phyloP scores from a whole-genome alignment of 2,329 filamentous ascomycete genomes.

The Raffaelea ambrosiae region DNA sequence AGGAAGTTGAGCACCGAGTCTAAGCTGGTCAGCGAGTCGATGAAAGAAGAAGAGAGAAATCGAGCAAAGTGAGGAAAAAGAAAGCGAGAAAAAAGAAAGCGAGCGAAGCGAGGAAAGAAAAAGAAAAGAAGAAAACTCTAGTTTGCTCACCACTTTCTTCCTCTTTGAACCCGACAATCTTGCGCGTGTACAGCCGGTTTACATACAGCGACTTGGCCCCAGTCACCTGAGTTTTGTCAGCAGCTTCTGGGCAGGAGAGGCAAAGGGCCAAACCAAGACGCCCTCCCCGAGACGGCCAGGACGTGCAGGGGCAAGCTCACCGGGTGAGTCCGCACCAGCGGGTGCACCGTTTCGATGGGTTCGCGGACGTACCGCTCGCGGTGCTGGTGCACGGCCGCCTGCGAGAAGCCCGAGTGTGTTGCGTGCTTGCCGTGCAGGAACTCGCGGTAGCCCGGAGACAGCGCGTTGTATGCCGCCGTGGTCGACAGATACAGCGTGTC shows the following conservation, averaged over 20 bases:
- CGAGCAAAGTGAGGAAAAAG: background rate
- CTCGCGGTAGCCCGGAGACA: conserved; percentile 12
- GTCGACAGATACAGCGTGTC: conserved; percentile 13
- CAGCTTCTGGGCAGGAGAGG: no score
- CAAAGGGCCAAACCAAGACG: no score
- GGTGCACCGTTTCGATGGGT: conserved; percentile 36
- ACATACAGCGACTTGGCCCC: conserved; percentile 32
- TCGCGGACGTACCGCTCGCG: conserved; percentile 19
- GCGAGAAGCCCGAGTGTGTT: conserved; percentile 11
- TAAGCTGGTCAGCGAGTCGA: background rate
- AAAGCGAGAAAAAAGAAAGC: background rate
- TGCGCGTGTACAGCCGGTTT: conserved; percentile 50
- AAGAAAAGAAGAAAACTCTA: background rate
- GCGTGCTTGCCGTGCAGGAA: conserved; percentile 14
- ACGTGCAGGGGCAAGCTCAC: conserved; percentile 7
- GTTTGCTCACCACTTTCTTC: conserved; percentile 8
- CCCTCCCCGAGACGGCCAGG: no score
- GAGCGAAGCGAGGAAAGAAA: background rate
- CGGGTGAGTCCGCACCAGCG: conserved; percentile 35
- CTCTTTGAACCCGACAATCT: conserved; percentile 75
- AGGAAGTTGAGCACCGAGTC: conserved; percentile 30
- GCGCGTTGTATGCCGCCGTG: conserved; percentile 15
- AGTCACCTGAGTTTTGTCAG: no score
- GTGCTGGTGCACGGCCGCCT: conserved; percentile 24
- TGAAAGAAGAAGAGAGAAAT: background rate